These are phyloP conservation scores for Westerdykella aurantiaca DNA, from an alignment of 2,329 filamentous ascomycete species.

Conservation along the genomic window DNA sequence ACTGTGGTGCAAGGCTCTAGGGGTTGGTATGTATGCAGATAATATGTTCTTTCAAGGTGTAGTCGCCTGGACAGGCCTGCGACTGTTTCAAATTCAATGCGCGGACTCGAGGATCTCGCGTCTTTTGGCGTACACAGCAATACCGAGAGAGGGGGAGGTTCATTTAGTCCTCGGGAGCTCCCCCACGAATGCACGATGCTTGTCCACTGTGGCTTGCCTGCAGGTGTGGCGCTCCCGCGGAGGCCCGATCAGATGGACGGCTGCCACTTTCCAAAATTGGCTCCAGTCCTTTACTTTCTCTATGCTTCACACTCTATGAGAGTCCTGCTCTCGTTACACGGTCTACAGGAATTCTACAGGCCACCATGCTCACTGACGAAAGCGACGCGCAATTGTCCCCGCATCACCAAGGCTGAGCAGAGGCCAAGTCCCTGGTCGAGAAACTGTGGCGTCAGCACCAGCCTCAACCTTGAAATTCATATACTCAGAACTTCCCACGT, in stretches of 20 bases:
- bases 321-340: too few relatives aligned
- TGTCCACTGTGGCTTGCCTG: conserved; percentile 17
- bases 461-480: conserved; percentile 22
- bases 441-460: conserved; percentile 13
- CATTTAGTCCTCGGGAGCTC: background rate
- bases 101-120: background rate
- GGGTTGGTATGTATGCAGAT: too few relatives aligned
- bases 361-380: conserved; percentile 14
- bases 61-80: background rate
- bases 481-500: conserved; percentile 11
- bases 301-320: too few relatives aligned
- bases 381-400: conserved; percentile 26
- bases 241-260: background rate
- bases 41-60: too few relatives aligned
- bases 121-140: background rate
- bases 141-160: background rate
- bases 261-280: too few relatives aligned
- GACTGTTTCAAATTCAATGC: background rate
- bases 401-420: conserved; percentile 26
- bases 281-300: too few relatives aligned
- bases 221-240: conserved; percentile 14
- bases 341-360: too few relatives aligned
- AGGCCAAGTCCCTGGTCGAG: background rate
- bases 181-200: background rate
- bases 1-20: background rate